phyloP scores from a whole-genome alignment of 2,329 filamentous ascomycete species.

The Fusarium praegraminearum region DNA sequence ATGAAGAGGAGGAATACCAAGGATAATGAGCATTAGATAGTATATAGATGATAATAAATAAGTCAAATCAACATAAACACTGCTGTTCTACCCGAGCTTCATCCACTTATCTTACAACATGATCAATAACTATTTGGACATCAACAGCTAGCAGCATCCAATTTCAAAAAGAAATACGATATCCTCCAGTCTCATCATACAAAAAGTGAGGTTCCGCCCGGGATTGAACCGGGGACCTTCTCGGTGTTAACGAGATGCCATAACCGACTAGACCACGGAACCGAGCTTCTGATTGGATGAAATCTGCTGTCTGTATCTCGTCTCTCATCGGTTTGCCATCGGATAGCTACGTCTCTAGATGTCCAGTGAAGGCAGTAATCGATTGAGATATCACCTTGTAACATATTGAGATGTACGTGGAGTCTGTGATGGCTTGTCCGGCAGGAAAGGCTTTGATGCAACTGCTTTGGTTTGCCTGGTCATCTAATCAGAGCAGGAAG shows the following conservation, averaged over 20 bases:
- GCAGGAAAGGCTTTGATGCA: neutral
- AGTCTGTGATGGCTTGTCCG: neutral
- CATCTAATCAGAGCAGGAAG: neutral
- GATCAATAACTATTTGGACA: neutral
- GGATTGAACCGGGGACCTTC: neutral
- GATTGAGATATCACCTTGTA: neutral
- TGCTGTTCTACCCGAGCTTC: neutral
- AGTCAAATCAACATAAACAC: neutral
- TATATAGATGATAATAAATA: conserved; percentile 5
- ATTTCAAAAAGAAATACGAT: neutral
- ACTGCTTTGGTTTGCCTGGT: neutral
- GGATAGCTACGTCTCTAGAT: neutral
- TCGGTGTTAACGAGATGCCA: neutral
- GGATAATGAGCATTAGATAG: conserved; percentile 13
- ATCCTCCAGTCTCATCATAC: neutral
- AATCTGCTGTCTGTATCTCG: fast-evolving
- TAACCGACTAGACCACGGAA: conserved; percentile 15
- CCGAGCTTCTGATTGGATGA: conserved; percentile 13
- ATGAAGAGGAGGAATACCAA: conserved; percentile 27
- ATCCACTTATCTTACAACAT: neutral
- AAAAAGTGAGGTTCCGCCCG: neutral
- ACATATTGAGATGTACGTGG: no score
- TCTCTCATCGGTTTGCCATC: fast-evolving
- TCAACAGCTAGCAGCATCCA: no score
- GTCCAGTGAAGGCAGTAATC: neutral